Evolutionary conservation across 352 stramenopile genomes (phyloP), one percentile per base, ranked within the genome.

Genomic region (Phytophthora tentaculata): DNA sequence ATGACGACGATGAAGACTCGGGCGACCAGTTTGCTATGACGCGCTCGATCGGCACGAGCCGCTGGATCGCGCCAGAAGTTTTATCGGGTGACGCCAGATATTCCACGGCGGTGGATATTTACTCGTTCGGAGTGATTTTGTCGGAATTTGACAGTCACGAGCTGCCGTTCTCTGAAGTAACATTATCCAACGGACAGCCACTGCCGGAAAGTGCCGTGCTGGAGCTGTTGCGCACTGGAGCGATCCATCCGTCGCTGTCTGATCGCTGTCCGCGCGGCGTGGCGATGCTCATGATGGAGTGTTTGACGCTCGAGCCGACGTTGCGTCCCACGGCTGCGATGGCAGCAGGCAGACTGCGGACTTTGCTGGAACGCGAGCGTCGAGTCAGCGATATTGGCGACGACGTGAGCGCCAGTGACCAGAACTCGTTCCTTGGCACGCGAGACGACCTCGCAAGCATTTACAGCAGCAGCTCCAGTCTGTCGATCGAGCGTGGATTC

Each of bases 41-140:
- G 1, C 54, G 60, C 13, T 73, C 57, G 0, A 70, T 77, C 2
- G 60, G 65, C 6, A 81, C 67, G 1, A 89, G 70, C 37, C 84
- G 84, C 3, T 90, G 77, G 72, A 84, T 90, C 20, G 84, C 86
- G 0, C 86, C 86, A 0, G 86, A 94, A 67, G 72, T 92, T 2
- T 64, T 94, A 4, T 65, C 73, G 0, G 82, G 84, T 1, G 67
- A 89, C n/a, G 64, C 61, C 13, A 54, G 65, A 3, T 79, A 81
- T 50, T 82, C 71, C 1, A 67, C 77, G 16, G 75, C 80, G 0
- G 72, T 81, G 6, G 86, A 94, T 51, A 76, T 94, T 52, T 94
- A 92, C 63, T 79, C 86, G 45, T 91, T 94, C 28, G 86, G 86
- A 14, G 73, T 90, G 10, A 86, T 94, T 47, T 39, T 94, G 6